Conservation (phyloP, 805 yeast species). For the Spathaspora hagerdaliae region DNA sequence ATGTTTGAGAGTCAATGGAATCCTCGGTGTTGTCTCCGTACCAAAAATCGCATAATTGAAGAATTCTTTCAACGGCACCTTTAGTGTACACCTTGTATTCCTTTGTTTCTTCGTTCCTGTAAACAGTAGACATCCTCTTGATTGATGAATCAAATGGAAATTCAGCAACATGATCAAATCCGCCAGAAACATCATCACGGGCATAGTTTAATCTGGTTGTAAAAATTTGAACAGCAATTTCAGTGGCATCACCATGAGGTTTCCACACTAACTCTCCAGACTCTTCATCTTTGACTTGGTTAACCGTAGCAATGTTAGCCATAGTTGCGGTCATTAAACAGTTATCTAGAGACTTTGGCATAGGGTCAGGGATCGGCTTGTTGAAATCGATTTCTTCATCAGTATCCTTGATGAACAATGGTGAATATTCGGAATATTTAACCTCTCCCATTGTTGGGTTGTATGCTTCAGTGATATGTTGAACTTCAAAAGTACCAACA, state of each 20-base stretch:
- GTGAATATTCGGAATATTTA: constrained; percentile 28
- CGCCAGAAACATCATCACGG: constrained; percentile 16
- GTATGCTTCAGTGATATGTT: constrained; percentile 53
- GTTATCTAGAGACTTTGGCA: constrained; percentile 26
- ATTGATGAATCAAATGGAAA: constrained; percentile 31
- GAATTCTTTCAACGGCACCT: constrained; percentile 31
- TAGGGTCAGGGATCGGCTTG: constrained; percentile 6
- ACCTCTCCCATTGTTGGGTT: constrained; percentile 60
- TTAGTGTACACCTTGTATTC: constrained; percentile 15
- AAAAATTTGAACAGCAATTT: constrained; percentile 31
- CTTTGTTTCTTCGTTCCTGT: constrained; percentile 8
- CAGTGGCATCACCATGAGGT: constrained; percentile 49
- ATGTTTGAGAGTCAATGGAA: neutral
- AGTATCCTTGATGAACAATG: constrained; percentile 29
- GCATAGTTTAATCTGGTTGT: constrained; percentile 20
- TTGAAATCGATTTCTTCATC: constrained; percentile 21
- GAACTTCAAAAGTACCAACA: constrained; percentile 52
- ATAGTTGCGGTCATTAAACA: constrained; percentile 69
- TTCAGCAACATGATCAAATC: constrained; percentile 18
- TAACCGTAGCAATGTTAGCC: constrained; percentile 75
- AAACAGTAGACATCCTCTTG: constrained; percentile 29
- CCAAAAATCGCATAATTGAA: constrained; percentile 22
- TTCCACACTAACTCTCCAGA: constrained; percentile 43
- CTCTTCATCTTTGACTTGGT: constrained; percentile 35
- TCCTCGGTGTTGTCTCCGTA: constrained; percentile 6